These are phyloP conservation scores for Trichoderma sp. DNA, from an alignment of 2,329 filamentous ascomycete species.

Conservation along the genomic window DNA sequence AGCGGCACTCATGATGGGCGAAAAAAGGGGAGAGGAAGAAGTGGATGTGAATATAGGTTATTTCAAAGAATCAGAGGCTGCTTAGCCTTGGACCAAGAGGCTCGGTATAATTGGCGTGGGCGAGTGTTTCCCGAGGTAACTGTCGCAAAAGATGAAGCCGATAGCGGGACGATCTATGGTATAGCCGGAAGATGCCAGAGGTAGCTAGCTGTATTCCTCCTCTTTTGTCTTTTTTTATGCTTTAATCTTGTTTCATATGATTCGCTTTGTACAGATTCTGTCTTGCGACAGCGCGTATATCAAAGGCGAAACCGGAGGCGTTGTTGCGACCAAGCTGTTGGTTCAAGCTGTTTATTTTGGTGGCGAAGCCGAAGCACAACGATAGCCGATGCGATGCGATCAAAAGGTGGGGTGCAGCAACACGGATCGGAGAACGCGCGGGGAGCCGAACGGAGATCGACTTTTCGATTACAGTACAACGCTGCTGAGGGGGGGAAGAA, in stretches of 20 bases:
- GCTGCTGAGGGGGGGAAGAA: background rate
- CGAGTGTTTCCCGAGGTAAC: background rate
- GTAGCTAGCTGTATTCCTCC: background rate
- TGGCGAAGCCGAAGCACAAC: background rate
- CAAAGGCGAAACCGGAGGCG: background rate
- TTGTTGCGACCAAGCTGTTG: background rate
- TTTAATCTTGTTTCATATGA: background rate
- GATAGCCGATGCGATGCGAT: conserved; percentile 13
- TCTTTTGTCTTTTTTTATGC: background rate
- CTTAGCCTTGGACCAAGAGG: background rate
- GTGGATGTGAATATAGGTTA: background rate
- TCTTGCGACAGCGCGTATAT: background rate
- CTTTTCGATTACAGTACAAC: background rate
- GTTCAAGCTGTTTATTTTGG: background rate
- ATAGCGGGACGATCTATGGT: background rate
- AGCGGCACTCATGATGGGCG: conserved; percentile 26
- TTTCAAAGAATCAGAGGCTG: background rate
- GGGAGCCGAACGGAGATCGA: conserved; percentile 20
- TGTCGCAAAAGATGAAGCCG: background rate
- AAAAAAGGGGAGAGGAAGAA: background rate
- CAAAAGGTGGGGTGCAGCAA: conserved; percentile 14
- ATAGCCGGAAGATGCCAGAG: background rate
- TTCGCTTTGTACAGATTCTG: background rate
- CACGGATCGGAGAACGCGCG: conserved; percentile 18
- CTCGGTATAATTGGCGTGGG: background rate